These are phyloP conservation scores for Coffea eugenioides DNA, from an alignment of 257 asterid species.

Conservation along the genomic window DNA sequence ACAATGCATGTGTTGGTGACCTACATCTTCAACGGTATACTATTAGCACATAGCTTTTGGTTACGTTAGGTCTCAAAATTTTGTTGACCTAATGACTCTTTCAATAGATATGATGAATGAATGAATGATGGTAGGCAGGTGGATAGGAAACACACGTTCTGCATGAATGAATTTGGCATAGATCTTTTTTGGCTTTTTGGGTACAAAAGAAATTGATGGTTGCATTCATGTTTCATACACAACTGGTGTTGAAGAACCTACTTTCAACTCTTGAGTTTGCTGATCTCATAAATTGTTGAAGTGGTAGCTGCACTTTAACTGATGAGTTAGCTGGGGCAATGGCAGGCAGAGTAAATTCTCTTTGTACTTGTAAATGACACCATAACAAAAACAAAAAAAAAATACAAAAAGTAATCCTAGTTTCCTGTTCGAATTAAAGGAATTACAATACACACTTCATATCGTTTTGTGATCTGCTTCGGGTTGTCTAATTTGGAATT, in stretches of 20 bases:
- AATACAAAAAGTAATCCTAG: too few species aligned
- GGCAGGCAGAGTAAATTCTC: background rate
- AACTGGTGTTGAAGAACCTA: background rate
- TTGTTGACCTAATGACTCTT: slow-evolving; percentile 1
- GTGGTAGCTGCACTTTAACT: background rate
- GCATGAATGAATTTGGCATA: background rate
- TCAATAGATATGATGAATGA: background rate
- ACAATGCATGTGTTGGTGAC: slow-evolving; percentile 6
- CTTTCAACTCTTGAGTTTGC: background rate
- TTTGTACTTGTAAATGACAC: too few species aligned
- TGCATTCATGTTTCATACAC: background rate
- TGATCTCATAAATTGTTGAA: background rate
- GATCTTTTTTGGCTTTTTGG: too few species aligned
- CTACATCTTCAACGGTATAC: background rate
- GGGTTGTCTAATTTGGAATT: too few species aligned
- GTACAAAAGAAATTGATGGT: background rate
- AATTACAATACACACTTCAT: too few species aligned
- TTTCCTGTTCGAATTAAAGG: too few species aligned
- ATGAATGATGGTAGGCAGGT: background rate
- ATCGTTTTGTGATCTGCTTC: too few species aligned
- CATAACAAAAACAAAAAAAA: too few species aligned
- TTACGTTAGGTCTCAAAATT: background rate
- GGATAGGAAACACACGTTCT: background rate
- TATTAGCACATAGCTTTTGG: background rate
- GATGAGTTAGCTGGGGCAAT: background rate